phyloP scores from a whole-genome alignment of 2,329 filamentous ascomycete genomes.

The Microcera coccophila region DNA sequence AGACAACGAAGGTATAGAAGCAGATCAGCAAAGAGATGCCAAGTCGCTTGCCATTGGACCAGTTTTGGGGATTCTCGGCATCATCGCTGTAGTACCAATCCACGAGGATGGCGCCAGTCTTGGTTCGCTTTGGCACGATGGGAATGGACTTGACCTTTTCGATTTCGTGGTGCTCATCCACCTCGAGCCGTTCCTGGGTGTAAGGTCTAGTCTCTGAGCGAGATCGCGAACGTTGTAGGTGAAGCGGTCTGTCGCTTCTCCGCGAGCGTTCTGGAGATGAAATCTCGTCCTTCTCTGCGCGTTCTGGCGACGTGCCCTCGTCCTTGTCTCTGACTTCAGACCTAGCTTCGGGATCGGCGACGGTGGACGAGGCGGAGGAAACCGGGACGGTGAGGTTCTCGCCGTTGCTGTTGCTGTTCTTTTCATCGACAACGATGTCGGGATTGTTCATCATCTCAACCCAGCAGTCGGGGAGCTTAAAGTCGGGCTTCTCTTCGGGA shows the following conservation, averaged over 20 bases:
- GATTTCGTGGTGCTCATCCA: conserved; percentile 33
- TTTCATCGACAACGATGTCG: conserved; percentile 17
- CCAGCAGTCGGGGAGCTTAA: conserved; percentile 46
- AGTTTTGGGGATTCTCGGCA: conserved; percentile 53
- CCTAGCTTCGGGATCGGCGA: conserved; percentile 10
- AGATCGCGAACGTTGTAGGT: conserved; percentile 23
- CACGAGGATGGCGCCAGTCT: conserved; percentile 50
- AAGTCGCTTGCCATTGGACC: conserved; percentile 42
- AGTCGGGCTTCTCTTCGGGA: conserved; percentile 56
- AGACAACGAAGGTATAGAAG: conserved; percentile 59
- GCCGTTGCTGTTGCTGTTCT: conserved; percentile 6
- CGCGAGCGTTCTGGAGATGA: conserved; percentile 1
- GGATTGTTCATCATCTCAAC: conserved; percentile 33
- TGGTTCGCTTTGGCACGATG: conserved; percentile 46
- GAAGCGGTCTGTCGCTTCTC: too few relatives aligned
- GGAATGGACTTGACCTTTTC: conserved; percentile 46
- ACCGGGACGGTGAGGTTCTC: conserved; percentile 12
- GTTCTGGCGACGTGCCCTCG: neutral
- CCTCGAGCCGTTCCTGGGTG: conserved; percentile 17
- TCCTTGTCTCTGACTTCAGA: conserved; percentile 11
- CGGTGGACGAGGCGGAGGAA: conserved; percentile 23
- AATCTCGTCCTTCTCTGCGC: conserved; percentile 9
- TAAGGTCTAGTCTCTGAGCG: conserved; percentile 19
- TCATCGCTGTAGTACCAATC: conserved; percentile 56
- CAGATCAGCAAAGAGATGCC: conserved; percentile 45